Percentiles rank a stretch among this genome's conserved stretches.
Evolutionary conservation across 2,329 filamentous ascomycete species (phyloP).

Genomic region (Venturia pyrina): DNA sequence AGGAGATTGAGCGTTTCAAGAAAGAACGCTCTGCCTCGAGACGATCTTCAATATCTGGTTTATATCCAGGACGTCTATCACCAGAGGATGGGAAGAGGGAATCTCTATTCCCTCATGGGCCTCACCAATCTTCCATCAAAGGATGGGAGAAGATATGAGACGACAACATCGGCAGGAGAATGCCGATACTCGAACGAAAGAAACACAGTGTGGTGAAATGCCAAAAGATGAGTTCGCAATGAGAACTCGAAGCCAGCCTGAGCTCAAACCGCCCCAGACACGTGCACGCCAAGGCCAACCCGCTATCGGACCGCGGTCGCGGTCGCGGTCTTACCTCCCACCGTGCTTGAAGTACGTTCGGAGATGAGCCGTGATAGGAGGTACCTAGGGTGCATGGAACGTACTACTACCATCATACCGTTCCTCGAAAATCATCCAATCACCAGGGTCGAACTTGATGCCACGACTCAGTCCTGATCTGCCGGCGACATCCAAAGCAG

Average conservation of each 20-base stretch:
- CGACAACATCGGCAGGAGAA: not conserved
- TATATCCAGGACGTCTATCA: slow-evolving; percentile 6
- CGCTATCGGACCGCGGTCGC: not conserved
- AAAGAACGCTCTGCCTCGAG: not conserved
- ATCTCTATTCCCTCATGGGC: not conserved
- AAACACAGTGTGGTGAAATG: too few species aligned
- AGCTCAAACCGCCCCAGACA: too few species aligned
- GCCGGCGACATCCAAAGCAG: not conserved
- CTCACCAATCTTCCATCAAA: not conserved
- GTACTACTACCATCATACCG: too few species aligned
- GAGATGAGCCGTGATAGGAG: not conserved
- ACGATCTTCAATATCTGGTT: slow-evolving; percentile 2
- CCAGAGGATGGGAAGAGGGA: not conserved
- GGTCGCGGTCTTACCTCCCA: too few species aligned
- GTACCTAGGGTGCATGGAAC: too few species aligned
- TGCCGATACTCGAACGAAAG: not conserved
- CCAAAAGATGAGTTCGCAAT: too few species aligned
- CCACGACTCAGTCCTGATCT: not conserved
- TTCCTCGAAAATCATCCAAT: too few species aligned
- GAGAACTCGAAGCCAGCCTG: too few species aligned
- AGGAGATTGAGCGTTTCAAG: slow-evolving; percentile 6
- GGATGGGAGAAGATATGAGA: slow-evolving; percentile 2
- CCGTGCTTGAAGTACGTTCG: too few species aligned
- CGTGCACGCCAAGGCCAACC: too few species aligned
- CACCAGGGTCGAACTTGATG: too few species aligned